Percentiles rank a stretch among this genome's conserved stretches.
Conservation (phyloP, 192 early-diverging fungal species). For the Linnemannia zychae region DNA sequence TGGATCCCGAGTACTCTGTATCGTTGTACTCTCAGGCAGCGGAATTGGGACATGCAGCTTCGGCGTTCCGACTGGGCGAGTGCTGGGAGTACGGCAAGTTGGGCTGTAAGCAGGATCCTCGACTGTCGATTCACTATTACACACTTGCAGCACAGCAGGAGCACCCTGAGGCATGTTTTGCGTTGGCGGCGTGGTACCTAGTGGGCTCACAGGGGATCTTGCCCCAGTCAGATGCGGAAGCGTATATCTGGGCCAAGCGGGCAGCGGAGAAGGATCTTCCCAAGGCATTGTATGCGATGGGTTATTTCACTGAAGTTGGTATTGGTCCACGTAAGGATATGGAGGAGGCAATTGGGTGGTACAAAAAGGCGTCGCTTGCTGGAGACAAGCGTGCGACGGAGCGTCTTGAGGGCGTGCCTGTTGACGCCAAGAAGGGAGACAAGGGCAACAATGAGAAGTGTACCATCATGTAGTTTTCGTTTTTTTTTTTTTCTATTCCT, state of each 20-base stretch:
- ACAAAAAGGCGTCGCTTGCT: constrained; percentile 75
- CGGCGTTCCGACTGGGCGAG: constrained; percentile 71
- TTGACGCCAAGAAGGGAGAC: constrained; percentile 52
- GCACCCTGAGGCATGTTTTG: constrained; percentile 74
- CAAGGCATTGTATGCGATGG: constrained; percentile 75
- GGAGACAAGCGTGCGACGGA: constrained; percentile 73
- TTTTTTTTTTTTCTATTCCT: not conserved
- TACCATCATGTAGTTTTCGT: constrained; percentile 42
- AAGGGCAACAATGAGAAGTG: constrained; percentile 66
- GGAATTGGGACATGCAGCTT: constrained; percentile 74
- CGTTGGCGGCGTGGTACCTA: constrained; percentile 75
- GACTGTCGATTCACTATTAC: constrained; percentile 70
- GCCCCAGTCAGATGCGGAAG: constrained; percentile 74
- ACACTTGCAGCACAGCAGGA: constrained; percentile 75
- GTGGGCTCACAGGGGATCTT: constrained; percentile 69
- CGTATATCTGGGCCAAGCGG: constrained; percentile 72
- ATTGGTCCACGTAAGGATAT: constrained; percentile 71
- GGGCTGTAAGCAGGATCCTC: constrained; percentile 66
- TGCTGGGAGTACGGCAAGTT: constrained; percentile 76
- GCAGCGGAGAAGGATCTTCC: constrained; percentile 73
- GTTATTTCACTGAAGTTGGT: constrained; percentile 76
- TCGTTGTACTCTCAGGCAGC: constrained; percentile 74
- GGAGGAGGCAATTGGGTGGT: constrained; percentile 71
- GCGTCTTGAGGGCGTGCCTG: constrained; percentile 64
- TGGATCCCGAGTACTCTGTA: constrained; percentile 73